Evolutionary conservation across 805 yeast species (phyloP), one percentile per base, ranked within the genome.

Genomic region (Cyberlindnera maritima): DNA sequence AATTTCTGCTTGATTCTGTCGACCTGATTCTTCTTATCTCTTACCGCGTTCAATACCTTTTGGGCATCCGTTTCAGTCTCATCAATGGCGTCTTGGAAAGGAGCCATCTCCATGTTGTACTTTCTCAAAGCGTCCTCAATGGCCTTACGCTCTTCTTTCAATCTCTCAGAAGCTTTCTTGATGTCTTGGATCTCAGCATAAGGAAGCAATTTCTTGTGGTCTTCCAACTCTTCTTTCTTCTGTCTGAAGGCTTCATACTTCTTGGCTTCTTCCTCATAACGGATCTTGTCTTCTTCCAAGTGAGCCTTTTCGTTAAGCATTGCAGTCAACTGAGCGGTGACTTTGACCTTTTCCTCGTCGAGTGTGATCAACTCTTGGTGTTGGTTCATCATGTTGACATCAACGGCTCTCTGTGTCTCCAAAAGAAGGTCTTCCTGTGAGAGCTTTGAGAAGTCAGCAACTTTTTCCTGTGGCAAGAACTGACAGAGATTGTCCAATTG

Each of bases 381-480:
- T 41, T 72, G 73, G 2, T 64, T 65, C 4, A 80, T 62, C 53
- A 91, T 66, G 33, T 76, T 72, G 3, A 83, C 77, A 5, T 85
- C 88, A 28, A 89, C 77, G 1, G 97, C 89, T 49, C 92, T 69
- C 59, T 90, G 88, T 1, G 96, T 88, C 57, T 88, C 96, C 21
- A 71, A 58, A 12, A 94, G 70, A 9, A 92, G 68, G 49, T 81
- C 80, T 52, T 86, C 90, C 1, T 95, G 87, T 25, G 86, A 76
- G 54, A 88, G 68, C 3, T 84, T 78, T 0, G 97, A 96, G 70
- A 94, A 94, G 54, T 88, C 89, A 2, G 96, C 92, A 7, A 94
- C 98, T 49, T 95, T 75, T 58, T 92, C 98, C 62, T 94, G 99
- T 0, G 99, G 96, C 46, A 94, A 69, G 60, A 94, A 94, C 62